phyloP scores from a whole-genome alignment of 2,329 filamentous ascomycete genomes.

The Cytospora piceicola region DNA sequence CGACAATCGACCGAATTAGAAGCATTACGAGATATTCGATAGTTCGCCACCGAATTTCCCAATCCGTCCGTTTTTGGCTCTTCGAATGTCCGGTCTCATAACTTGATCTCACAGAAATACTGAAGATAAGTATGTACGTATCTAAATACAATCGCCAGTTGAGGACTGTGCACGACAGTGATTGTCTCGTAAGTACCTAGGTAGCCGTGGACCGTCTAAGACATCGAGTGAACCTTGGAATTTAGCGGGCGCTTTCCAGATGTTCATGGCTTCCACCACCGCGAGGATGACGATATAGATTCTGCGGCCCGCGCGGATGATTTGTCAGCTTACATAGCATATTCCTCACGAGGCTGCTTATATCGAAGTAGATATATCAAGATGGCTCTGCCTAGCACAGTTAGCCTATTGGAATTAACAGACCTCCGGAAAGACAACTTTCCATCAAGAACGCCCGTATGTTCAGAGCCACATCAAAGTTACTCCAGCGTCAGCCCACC shows the following conservation, averaged over 20 bases:
- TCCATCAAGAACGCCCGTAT: background rate
- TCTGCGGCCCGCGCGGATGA: conserved; percentile 3
- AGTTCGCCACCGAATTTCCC: background rate
- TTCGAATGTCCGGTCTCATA: background rate
- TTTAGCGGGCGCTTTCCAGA: conserved; percentile 11
- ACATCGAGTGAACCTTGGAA: background rate
- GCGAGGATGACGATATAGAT: background rate
- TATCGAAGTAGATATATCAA: background rate
- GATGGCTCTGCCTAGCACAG: background rate
- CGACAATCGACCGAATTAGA: background rate
- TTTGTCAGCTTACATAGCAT: conserved; percentile 23
- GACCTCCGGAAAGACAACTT: background rate
- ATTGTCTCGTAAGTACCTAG: background rate
- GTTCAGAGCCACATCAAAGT: conserved; percentile 12
- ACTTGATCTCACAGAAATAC: background rate
- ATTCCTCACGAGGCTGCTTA: background rate
- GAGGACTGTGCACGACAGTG: background rate
- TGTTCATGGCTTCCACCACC: conserved; percentile 5
- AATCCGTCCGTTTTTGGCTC: background rate
- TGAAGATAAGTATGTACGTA: too few relatives aligned
- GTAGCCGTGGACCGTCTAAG: too few relatives aligned
- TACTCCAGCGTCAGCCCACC: conserved; percentile 29
- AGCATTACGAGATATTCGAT: background rate
- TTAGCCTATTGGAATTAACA: background rate
- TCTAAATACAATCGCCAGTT: too few relatives aligned